Percentiles rank a stretch among this genome's conserved stretches.
Conservation (phyloP, 371 early-diverging fungal genomes). For the Mucor sp. region DNA sequence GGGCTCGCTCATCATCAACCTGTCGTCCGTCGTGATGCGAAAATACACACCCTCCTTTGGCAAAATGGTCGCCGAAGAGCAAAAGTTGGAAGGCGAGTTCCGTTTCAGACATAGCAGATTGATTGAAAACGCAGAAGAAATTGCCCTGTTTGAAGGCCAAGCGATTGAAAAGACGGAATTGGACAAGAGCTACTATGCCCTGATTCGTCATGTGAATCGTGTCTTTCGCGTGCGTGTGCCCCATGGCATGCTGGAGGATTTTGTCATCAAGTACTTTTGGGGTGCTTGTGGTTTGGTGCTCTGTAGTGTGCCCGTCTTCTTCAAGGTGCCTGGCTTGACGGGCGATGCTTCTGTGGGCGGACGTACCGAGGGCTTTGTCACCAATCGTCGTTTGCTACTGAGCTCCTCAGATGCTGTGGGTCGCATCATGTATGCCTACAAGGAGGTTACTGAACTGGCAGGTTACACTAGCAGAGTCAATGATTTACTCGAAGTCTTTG, state of each 20-base stretch:
- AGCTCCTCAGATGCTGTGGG: conserved; percentile 89
- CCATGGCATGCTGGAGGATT: conserved; percentile 90
- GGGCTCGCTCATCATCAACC: conserved; percentile 68
- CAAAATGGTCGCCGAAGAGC: conserved; percentile 83
- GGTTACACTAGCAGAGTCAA: conserved; percentile 90
- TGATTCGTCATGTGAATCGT: conserved; percentile 84
- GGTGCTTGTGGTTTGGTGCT: conserved; percentile 91
- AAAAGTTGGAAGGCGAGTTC: conserved; percentile 85
- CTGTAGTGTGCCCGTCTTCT: conserved; percentile 92
- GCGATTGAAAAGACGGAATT: conserved; percentile 76
- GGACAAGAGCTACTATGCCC: conserved; percentile 70
- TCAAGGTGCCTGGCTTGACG: conserved; percentile 56
- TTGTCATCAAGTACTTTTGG: conserved; percentile 95
- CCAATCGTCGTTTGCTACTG: conserved; percentile 84
- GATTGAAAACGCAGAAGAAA: conserved; percentile 90
- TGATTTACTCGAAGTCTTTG: conserved; percentile 78
- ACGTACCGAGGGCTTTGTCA: conserved; percentile 79
- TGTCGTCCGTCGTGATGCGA: conserved; percentile 74
- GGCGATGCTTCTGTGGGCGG: conserved; percentile 48
- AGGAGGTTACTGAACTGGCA: conserved; percentile 86
- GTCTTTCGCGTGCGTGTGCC: conserved; percentile 78
- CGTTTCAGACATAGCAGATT: conserved; percentile 85
- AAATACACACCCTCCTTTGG: conserved; percentile 89
- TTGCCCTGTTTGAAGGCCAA: conserved; percentile 85
- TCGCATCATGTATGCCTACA: conserved; percentile 90